phyloP scores from a whole-genome alignment of 1,284 basidiomycete genomes.

The Blastosporella zonata region DNA sequence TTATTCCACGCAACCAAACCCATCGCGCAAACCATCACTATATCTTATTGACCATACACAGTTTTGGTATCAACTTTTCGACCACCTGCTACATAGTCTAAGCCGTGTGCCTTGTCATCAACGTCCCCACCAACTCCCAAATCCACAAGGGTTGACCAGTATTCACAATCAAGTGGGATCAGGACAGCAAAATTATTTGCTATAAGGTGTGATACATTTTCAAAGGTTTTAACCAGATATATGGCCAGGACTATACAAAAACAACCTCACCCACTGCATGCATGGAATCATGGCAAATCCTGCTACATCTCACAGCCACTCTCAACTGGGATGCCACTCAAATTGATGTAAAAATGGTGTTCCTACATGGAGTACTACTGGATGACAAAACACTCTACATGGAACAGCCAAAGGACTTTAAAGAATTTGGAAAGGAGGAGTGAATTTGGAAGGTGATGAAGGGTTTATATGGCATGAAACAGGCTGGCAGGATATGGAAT shows the following conservation, averaged over 20 bases:
- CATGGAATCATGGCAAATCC: background rate
- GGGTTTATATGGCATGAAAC: constrained; percentile 33
- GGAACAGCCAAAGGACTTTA: constrained; percentile 32
- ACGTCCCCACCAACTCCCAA: no score
- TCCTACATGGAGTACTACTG: constrained; percentile 35
- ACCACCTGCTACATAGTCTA: no score
- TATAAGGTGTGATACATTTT: constrained; percentile 4
- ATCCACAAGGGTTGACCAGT: background rate
- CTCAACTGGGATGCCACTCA: background rate
- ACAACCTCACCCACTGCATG: background rate
- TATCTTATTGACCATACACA: no score
- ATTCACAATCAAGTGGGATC: background rate
- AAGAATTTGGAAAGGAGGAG: constrained; percentile 22
- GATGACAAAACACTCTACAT: constrained; percentile 35
- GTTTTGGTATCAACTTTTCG: no score
- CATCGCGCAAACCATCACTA: no score
- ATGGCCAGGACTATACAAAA: background rate
- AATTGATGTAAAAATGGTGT: constrained; percentile 42
- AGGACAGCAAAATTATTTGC: background rate
- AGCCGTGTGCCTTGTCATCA: no score
- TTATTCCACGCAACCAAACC: no score
- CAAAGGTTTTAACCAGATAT: constrained; percentile 9
- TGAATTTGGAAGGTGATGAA: constrained; percentile 26
- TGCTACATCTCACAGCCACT: background rate
- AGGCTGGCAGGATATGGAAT: constrained; percentile 12